A percentile compares a stretch with the other conserved stretches of the same genome.
phyloP scores from a whole-genome alignment of 371 early-diverging fungal species.

The Mortierella sp. region DNA sequence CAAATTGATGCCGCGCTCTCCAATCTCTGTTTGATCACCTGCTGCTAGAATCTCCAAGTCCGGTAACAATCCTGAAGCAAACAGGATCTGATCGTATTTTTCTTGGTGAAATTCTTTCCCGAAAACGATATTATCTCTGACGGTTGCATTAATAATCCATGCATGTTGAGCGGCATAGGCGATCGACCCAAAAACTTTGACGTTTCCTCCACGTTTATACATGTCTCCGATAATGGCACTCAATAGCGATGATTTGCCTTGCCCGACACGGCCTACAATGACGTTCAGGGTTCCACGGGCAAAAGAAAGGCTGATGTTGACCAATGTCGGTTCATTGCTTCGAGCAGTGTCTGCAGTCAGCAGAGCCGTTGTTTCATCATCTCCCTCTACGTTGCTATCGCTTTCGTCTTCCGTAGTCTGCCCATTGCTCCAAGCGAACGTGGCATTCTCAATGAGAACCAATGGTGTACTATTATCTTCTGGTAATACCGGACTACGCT shows the following conservation, averaged over 20 bases:
- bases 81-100: conserved; percentile 62
- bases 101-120: conserved; percentile 64
- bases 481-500: neutral
- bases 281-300: conserved; percentile 48
- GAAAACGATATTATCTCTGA: conserved; percentile 78
- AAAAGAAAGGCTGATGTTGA: conserved; percentile 39
- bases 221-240: conserved; percentile 62
- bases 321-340: conserved; percentile 8
- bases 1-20: conserved; percentile 65
- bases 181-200: conserved; percentile 47
- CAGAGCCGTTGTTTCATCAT: conserved; percentile 13
- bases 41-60: conserved; percentile 74
- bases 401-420: neutral
- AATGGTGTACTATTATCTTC: conserved; percentile 18
- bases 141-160: conserved; percentile 75
- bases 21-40: conserved; percentile 71
- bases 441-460: conserved; percentile 23
- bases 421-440: conserved; percentile 29
- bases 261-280: conserved; percentile 62
- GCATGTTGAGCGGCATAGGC: conserved; percentile 74
- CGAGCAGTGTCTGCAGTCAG: neutral
- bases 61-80: conserved; percentile 61
- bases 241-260: conserved; percentile 63
- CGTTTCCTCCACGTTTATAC: conserved; percentile 40
- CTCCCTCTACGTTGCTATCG: neutral